phyloP scores from a whole-genome alignment of 139 green algal genomes.

The Microglena sp. region DNA sequence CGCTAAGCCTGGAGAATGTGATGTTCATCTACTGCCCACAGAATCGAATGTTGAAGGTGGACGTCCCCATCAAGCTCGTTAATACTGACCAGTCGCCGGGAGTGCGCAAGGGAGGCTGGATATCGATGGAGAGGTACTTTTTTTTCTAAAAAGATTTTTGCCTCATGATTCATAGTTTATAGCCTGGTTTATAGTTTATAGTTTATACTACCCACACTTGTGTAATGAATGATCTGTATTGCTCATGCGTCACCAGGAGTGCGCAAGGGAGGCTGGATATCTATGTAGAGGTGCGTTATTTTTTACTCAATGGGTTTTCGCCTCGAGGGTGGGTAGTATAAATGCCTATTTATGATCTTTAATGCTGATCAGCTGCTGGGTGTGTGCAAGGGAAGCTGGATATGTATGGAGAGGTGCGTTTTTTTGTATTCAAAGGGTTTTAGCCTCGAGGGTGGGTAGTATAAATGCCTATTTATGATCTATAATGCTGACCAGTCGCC shows the following conservation, averaged over 20 bases:
- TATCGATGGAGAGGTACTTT: constrained; percentile 3
- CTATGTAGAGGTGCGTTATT: too few species aligned
- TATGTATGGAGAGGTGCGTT: too few species aligned
- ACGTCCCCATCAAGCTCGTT: constrained; percentile 7
- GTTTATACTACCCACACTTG: not conserved
- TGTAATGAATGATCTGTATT: not conserved
- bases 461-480: too few species aligned
- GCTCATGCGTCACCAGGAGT: not conserved
- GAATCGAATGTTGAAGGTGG: not conserved
- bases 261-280: not conserved
- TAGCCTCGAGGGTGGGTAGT: too few species aligned
- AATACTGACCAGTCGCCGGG: constrained; percentile 4
- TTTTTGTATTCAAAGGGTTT: too few species aligned
- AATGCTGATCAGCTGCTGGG: not conserved
- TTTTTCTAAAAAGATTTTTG: too few species aligned
- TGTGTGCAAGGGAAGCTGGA: not conserved
- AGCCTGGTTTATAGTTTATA: not conserved
- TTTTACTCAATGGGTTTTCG: too few species aligned
- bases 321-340: too few species aligned
- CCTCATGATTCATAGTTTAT: not conserved
- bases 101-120: constrained; percentile 11
- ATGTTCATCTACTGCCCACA: constrained; percentile 3
- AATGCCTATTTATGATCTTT: too few species aligned
- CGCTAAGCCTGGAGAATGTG: constrained; percentile 2
- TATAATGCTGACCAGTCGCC: not conserved